A percentile compares a stretch with the other conserved stretches of the same genome.
Evolutionary conservation across 306 rosid genomes (phyloP).

Genomic region (Notholithocarpus densiflorus): DNA sequence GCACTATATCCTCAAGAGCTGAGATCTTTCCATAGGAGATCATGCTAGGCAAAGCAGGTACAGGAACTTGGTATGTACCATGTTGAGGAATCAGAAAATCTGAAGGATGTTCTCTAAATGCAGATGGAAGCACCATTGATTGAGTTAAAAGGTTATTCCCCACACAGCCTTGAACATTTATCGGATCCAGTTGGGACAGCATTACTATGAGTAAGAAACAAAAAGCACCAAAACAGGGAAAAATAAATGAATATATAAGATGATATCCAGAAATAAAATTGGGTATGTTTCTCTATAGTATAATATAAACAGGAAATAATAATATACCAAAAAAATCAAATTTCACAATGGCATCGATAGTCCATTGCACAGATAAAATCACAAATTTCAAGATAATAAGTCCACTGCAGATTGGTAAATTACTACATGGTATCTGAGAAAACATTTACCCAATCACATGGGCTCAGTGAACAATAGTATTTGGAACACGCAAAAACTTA

Average conservation of each 20-base stretch:
- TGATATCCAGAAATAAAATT: neutral
- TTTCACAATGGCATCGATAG: neutral
- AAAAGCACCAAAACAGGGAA: neutral
- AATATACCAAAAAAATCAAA: no score
- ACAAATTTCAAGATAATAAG: neutral
- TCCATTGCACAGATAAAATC: neutral
- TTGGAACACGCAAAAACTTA: neutral
- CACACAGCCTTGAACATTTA: neutral
- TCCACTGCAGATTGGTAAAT: neutral
- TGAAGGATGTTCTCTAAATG: slow-evolving; percentile 3
- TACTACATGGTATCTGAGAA: neutral
- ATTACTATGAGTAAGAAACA: neutral
- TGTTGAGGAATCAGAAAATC: slow-evolving; percentile 18
- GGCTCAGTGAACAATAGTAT: no score
- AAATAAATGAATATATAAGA: neutral
- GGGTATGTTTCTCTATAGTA: neutral
- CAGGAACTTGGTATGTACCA: slow-evolving; percentile 7
- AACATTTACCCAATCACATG: neutral
- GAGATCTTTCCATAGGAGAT: neutral
- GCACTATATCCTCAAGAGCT: slow-evolving; percentile 21
- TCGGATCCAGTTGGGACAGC: neutral
- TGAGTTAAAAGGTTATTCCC: slow-evolving; percentile 18
- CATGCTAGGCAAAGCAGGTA: slow-evolving; percentile 4
- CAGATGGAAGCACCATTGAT: slow-evolving; percentile 4
- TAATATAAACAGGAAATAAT: neutral